Evolutionary conservation across 805 yeast genomes (phyloP), one percentile per base, ranked within the genome.

Genomic region (Saturnispora serradocipensis): DNA sequence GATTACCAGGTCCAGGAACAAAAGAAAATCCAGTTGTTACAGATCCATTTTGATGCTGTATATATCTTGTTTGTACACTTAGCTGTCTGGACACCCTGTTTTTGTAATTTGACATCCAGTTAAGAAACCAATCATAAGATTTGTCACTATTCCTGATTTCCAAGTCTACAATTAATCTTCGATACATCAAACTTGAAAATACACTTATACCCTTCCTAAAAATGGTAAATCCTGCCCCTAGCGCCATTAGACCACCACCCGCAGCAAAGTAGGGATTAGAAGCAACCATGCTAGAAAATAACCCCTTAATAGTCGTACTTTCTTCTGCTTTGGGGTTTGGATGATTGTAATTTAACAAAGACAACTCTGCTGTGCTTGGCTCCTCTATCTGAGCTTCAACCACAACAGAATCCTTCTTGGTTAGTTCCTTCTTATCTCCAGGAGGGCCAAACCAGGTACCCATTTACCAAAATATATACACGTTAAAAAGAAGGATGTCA

Each of bases 1-100:
- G 99, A 59, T 84, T 86, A 3, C 99, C 99, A 0, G 97, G 97
- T 22, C 99, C 99, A 0, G 99, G 99, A 15, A 93, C 97, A 51
- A 93, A 77, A 45, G 88, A 81, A 65, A 93, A 90, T 53, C 82
- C 86, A 3, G 99, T 88, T 9, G 84, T 75, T 2, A 89, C 87
- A 1, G 95, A 80, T 0, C 98, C 98, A 62, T 91, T 91, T 59
- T 88, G 95, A 67, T 90, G 97, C 65, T 89, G 96, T 13, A 81
- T 72, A 67, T 75, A 89, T 57, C 77, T 80, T 4, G 99, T 93
- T 59, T 88, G 95, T 15, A 93, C 98, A 50, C 95, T 82, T 50
- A 93, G 69, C 65, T 93, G 97, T 58, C 97, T 75, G 13, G 91
- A 84, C 28, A 78, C 71, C 51, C 96, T 71, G 54, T 81, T 72